These are phyloP conservation scores for Beta corolliflora DNA, from an alignment of 179 eudicot species.

Conservation along the genomic window DNA sequence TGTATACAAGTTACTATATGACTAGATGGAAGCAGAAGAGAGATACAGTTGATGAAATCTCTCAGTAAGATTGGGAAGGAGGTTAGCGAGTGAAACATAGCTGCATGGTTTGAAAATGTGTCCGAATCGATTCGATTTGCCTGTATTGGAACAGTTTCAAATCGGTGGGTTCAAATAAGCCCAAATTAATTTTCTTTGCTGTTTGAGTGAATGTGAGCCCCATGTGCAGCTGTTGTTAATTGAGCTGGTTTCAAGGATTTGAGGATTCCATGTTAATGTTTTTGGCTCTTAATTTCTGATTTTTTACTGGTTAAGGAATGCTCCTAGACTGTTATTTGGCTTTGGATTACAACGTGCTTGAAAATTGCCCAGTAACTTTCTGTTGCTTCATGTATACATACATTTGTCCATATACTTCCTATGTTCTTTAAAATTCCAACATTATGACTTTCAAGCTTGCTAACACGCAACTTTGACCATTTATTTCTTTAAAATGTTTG, in stretches of 20 bases:
- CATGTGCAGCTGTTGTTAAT: neutral
- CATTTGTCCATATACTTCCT: no score
- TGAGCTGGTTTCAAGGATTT: conserved; percentile 6
- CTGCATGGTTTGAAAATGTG: no score
- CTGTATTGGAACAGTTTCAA: no score
- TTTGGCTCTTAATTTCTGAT: neutral
- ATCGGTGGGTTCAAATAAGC: no score
- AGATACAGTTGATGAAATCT: neutral
- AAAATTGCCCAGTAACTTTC: neutral
- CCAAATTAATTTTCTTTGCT: neutral
- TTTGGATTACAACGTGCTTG: neutral
- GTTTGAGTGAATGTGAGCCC: neutral
- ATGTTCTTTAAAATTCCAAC: no score
- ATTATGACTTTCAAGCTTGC: no score
- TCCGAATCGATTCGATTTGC: no score
- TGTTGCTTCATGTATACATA: neutral
- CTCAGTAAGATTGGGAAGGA: neutral
- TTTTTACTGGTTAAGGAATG: conserved; percentile 8
- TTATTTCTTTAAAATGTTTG: no score
- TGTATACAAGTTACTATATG: neutral
- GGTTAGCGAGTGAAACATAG: neutral
- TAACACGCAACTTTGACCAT: no score
- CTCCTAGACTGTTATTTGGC: neutral
- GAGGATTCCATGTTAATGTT: neutral
- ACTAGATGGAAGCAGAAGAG: neutral